Percentiles rank a stretch among this genome's conserved stretches.
Evolutionary conservation across 768 basidiomycete genomes (phyloP).

Genomic region (Pleurotus giganteus): DNA sequence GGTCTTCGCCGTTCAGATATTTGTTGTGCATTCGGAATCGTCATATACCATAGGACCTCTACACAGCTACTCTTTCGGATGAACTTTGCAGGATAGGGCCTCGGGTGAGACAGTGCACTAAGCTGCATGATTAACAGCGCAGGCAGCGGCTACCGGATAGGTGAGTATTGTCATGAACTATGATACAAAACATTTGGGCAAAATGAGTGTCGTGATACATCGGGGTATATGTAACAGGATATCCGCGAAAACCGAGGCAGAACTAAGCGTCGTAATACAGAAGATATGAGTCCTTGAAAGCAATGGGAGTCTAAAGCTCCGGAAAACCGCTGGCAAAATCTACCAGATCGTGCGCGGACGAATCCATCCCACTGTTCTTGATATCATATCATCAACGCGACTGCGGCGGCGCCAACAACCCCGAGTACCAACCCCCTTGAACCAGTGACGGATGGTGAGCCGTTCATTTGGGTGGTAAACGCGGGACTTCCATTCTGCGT

Average conservation of each 20-base stretch:
- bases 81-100: no score
- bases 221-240: neutral
- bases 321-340: neutral
- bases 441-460: neutral
- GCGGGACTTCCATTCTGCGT: neutral
- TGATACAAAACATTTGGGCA: no score
- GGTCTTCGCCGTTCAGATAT: no score
- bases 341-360: neutral
- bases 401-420: neutral
- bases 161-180: neutral
- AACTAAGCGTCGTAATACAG: neutral
- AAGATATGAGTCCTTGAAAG: neutral
- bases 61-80: no score
- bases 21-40: neutral
- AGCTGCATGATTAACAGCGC: no score
- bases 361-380: neutral
- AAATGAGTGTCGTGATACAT: neutral
- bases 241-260: neutral
- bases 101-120: no score
- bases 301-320: neutral
- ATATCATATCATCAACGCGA: constrained; percentile 5
- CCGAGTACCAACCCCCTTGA: neutral
- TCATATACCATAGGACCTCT: neutral
- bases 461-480: neutral
- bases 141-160: no score